Evolutionary conservation across 768 basidiomycete genomes (phyloP), one percentile per base, ranked within the genome.

Genomic region (Suillus brevipes): DNA sequence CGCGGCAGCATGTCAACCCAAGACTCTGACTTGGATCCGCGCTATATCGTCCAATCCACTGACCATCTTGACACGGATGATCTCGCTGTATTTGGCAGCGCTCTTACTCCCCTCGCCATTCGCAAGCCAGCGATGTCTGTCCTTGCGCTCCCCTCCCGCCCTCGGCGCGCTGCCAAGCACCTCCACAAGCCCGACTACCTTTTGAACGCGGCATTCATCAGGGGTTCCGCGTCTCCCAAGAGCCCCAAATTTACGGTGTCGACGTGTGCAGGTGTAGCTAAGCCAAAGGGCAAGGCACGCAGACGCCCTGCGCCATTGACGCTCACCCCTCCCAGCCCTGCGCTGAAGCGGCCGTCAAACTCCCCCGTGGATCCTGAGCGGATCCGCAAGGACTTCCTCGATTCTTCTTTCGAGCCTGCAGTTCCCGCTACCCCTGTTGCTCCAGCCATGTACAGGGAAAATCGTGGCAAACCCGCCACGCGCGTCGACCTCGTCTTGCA

Each of bases 11-110:
- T 82, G 4, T 86, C 86, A 0, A 83, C 84, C 10, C 78, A 81
- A 49, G 81, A 84, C 70, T 88, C 86, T 3, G 84, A 85, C 59
- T 75, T 87, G 50, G 83, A 86, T 61, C 81, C 83, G 6, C 77
- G 76, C 18, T 82, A 82, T 67, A 73, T 85, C 38, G 78, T 88
- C 66, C 79, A 81, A 49, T 76, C 78, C 31, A 68, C 77, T 4
- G 70, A 76, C 58, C 50, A 55, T 7, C 64, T 71, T 3, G 74
- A 73, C 3, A 72, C 74, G 36, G 80, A 82, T 60, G 78, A 78
- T 60, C 73, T 79, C 20, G 76, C 75, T 13, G 67, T 69, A 18
- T 79, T 79, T 61, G 75, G 77, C 9, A 67, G 72, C 25, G 64
- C 72, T 3, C 60, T 71, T 16, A 59, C 53, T 7, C 76, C 79